A percentile compares a stretch with the other conserved stretches of the same genome.
These are phyloP conservation scores for Pseudozyma flocculosa DNA, from an alignment of 1,284 basidiomycete genomes.

Conservation along the genomic window DNA sequence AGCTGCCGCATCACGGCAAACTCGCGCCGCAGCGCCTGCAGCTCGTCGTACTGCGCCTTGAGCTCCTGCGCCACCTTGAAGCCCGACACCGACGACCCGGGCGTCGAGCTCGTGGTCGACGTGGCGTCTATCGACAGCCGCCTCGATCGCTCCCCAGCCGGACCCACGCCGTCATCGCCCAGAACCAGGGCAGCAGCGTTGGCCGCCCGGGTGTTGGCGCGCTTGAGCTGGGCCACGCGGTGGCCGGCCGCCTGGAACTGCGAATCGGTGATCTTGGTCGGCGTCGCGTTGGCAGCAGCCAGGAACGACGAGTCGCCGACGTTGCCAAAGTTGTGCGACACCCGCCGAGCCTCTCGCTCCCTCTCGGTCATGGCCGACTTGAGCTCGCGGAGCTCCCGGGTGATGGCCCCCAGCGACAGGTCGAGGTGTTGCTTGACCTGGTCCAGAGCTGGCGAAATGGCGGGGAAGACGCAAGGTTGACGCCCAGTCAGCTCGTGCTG, in stretches of 20 bases:
- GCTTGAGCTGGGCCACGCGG: slow-evolving; percentile 46
- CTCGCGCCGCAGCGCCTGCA: slow-evolving; percentile 87
- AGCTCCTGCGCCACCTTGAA: slow-evolving; percentile 64
- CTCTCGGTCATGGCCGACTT: slow-evolving; percentile 66
- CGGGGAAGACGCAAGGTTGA: slow-evolving; percentile 2
- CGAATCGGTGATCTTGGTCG: slow-evolving; percentile 46
- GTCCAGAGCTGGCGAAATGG: slow-evolving; percentile 68
- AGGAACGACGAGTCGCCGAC: slow-evolving; percentile 2
- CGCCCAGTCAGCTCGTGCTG: not conserved
- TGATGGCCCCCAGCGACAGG: slow-evolving; percentile 77
- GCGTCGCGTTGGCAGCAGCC: slow-evolving; percentile 7
- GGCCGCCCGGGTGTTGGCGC: slow-evolving; percentile 26
- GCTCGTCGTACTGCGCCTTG: slow-evolving; percentile 87
- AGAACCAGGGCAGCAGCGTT: slow-evolving; percentile 1
- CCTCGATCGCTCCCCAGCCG: not conserved
- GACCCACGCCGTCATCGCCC: not conserved
- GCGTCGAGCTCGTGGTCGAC: slow-evolving; percentile 3
- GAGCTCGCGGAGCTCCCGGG: slow-evolving; percentile 88
- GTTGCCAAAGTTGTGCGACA: slow-evolving; percentile 14
- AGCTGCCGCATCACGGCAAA: slow-evolving; percentile 89
- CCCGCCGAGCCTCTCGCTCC: slow-evolving; percentile 27
- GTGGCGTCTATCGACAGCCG: slow-evolving; percentile 2
- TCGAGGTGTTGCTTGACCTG: slow-evolving; percentile 99
- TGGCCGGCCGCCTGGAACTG: slow-evolving; percentile 53
- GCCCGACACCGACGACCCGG: slow-evolving; percentile 19